These are phyloP conservation scores for Chlorophyllum brunneum DNA, from an alignment of 768 basidiomycete genomes.

Conservation along the genomic window DNA sequence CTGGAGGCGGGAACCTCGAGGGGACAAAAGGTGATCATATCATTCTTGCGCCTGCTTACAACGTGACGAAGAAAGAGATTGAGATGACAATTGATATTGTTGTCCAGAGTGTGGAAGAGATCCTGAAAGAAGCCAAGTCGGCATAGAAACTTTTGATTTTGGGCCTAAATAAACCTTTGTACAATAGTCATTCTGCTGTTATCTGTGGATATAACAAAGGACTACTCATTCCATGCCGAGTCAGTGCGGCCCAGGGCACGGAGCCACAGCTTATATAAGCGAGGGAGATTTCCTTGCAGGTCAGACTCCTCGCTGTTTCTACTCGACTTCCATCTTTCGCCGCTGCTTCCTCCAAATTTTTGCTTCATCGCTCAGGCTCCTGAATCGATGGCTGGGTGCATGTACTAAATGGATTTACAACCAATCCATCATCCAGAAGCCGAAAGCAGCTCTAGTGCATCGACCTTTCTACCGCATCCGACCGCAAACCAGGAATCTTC, in stretches of 20 bases:
- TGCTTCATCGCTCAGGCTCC: conserved; percentile 33
- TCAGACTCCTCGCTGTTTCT: conserved; percentile 25
- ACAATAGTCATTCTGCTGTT: background rate
- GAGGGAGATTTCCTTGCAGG: conserved; percentile 30
- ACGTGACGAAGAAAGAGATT: conserved; percentile 65
- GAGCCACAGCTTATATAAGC: conserved; percentile 40
- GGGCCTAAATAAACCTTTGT: conserved; percentile 9
- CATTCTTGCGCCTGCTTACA: conserved; percentile 80
- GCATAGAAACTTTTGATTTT: conserved; percentile 6
- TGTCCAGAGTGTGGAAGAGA: conserved; percentile 63
- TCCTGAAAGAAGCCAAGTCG: conserved; percentile 36
- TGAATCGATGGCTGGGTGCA: conserved; percentile 84
- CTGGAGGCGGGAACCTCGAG: conserved; percentile 63
- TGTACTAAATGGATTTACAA: conserved; percentile 91
- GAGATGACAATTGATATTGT: conserved; percentile 64
- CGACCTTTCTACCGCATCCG: conserved; percentile 37
- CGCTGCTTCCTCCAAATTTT: conserved; percentile 24
- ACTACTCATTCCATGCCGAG: background rate
- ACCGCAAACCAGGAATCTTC: conserved; percentile 37
- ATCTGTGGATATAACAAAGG: background rate
- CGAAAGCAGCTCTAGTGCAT: conserved; percentile 62
- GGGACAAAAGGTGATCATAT: conserved; percentile 69
- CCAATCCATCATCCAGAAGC: conserved; percentile 67
- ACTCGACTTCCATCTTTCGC: conserved; percentile 25
- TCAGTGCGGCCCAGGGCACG: conserved; percentile 1